phyloP scores from a whole-genome alignment of 345 rosid genomes.

The Rubroshorea leprosula region DNA sequence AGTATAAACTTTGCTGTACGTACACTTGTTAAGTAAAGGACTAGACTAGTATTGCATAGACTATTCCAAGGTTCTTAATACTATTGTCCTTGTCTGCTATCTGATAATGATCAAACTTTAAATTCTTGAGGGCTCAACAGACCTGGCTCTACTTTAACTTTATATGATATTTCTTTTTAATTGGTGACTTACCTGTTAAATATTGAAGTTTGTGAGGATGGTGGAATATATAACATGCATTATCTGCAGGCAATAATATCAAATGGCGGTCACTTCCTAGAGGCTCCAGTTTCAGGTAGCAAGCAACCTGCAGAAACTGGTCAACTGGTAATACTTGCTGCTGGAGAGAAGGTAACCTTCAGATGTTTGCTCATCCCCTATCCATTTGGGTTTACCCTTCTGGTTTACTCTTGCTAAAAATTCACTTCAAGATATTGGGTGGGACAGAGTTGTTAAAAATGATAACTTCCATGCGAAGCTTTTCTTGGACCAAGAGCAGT shows the following conservation, averaged over 20 bases:
- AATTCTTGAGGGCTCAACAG: too few relatives aligned
- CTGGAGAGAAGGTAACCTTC: constrained; percentile 73
- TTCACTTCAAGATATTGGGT: not conserved
- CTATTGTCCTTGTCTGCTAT: not conserved
- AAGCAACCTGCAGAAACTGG: constrained; percentile 98
- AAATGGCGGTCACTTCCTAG: constrained; percentile 75
- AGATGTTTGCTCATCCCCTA: not conserved
- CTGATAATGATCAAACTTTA: not conserved
- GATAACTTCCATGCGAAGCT: too few relatives aligned
- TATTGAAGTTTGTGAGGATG: constrained; percentile 7
- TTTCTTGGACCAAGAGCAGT: too few relatives aligned
- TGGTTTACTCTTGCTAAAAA: not conserved
- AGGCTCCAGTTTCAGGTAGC: constrained; percentile 97
- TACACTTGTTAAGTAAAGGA: not conserved
- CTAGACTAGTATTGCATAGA: not conserved
- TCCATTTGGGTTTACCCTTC: not conserved
- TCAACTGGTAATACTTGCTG: constrained; percentile 84
- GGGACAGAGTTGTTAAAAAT: not conserved
- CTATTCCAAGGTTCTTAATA: not conserved
- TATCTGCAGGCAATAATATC: constrained; percentile 57
- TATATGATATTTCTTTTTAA: too few relatives aligned
- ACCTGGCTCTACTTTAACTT: too few relatives aligned
- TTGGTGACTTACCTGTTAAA: not conserved
- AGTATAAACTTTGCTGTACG: not conserved
- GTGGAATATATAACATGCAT: not conserved